These are phyloP conservation scores for Solanum commersonii DNA, from an alignment of 257 asterid genomes.

Conservation along the genomic window DNA sequence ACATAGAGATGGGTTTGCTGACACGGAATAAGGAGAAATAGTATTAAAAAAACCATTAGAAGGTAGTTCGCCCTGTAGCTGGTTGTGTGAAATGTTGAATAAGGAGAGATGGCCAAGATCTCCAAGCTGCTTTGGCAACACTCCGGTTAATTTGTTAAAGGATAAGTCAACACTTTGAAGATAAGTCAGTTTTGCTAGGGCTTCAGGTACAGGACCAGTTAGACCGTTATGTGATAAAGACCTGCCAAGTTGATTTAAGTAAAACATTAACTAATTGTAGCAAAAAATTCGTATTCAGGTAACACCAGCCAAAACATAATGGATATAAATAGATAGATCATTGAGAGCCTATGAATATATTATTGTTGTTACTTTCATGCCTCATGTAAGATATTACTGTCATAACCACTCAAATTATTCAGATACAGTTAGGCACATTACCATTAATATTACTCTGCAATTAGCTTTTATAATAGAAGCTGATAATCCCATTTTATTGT, in stretches of 20 bases:
- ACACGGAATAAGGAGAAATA: constrained; percentile 57
- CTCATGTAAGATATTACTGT: not conserved
- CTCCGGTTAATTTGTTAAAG: constrained; percentile 65
- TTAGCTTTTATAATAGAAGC: not conserved
- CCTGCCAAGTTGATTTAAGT: constrained; percentile 32
- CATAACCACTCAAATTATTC: not conserved
- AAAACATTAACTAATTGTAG: not conserved
- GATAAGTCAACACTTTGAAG: constrained; percentile 62
- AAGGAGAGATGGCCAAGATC: constrained; percentile 54
- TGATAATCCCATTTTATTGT: not conserved
- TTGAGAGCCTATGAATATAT: not conserved
- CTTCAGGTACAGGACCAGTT: constrained; percentile 52
- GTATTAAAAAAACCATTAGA: constrained; percentile 70
- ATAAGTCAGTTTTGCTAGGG: constrained; percentile 41
- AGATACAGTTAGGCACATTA: not conserved
- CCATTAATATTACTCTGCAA: not conserved
- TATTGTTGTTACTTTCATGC: not conserved
- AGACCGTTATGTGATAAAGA: constrained; percentile 51
- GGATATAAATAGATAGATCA: not conserved
- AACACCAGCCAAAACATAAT: not conserved
- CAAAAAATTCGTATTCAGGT: not conserved
- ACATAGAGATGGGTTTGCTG: constrained; percentile 67
- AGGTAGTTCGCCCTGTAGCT: constrained; percentile 74
- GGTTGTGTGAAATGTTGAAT: constrained; percentile 83
- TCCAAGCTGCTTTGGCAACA: constrained; percentile 60